Conservation (phyloP, 2,329 filamentous ascomycete genomes). For the Hymenoscyphus repandus region DNA sequence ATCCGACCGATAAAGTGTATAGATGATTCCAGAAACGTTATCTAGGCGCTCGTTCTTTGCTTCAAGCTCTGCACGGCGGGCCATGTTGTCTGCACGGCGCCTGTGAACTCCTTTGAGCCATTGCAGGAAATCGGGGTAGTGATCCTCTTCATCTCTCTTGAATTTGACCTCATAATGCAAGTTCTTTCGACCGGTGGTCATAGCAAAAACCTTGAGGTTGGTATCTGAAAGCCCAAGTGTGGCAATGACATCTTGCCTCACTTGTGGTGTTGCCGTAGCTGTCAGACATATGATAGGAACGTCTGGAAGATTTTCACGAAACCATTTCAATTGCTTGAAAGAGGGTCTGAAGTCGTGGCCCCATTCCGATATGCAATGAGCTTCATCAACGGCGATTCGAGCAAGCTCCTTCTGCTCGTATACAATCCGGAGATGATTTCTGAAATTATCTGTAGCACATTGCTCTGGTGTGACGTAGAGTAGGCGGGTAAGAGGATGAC, state of each 20-base stretch:
- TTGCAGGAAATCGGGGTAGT: conserved; percentile 64
- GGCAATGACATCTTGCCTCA: conserved; percentile 75
- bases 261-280: conserved; percentile 77
- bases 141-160: conserved; percentile 68
- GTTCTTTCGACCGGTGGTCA: conserved; percentile 78
- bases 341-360: conserved; percentile 94
- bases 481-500: conserved; percentile 75
- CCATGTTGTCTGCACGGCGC: conserved; percentile 55
- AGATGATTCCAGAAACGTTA: conserved; percentile 72
- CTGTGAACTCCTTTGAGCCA: conserved; percentile 74
- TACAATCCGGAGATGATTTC: conserved; percentile 66
- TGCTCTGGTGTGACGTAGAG: conserved; percentile 93
- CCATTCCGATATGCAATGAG: conserved; percentile 97
- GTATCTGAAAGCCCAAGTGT: conserved; percentile 63
- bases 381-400: conserved; percentile 86
- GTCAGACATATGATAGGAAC: conserved; percentile 92
- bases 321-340: conserved; percentile 83
- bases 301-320: conserved; percentile 72
- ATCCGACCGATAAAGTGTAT: conserved; percentile 69
- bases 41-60: conserved; percentile 49
- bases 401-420: conserved; percentile 79
- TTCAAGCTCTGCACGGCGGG: conserved; percentile 53
- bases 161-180: conserved; percentile 88
- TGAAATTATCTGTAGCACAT: conserved; percentile 73
- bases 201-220: conserved; percentile 69